Base-by-base conservation (phyloP, 2,329 filamentous ascomycete species). In the Alternaria sp. region DNA sequence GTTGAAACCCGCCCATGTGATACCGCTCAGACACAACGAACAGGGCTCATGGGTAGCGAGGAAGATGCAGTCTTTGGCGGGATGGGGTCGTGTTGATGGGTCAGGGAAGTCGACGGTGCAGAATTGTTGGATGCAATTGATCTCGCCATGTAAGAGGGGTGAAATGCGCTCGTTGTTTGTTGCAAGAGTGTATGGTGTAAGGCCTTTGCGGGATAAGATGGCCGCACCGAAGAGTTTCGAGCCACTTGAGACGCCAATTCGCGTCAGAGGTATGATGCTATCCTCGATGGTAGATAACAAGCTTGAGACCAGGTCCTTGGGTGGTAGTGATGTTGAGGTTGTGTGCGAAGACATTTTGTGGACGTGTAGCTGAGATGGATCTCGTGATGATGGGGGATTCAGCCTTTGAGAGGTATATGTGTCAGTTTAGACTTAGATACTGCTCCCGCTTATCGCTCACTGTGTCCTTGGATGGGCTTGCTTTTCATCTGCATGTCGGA, bases 91-190 rank as follows among this genome's bases (percentile, higher is more conserved):
- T 62, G 4, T 82, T 70, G 50, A 75, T 65, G 12, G 80, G 73
- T 63, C 72, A 0, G 69, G 66, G 21, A 60, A 71, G 44, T 70
- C 64, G 44, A 61, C 41, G 2, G 81, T 80, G 76, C 87, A 88
- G 79, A 88, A 88, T 30, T 83, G 77, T 69, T 87, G 86, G 75
- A 88, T 87, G 80, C 86, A 88, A 75, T 87, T 86, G 75, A 88
- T 87, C 68, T 88, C 87, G 64, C 86, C 87, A 73, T 88, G 87
- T 9, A 88, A 80, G 5, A 88, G 80, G 2, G 87, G 87, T 5
- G 86, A 88, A 1, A 73, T 74, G 11, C 81, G 81, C 73, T 88
- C 86, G 74, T 88, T 84, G 79, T 88, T 88, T 49, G 85, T 88
- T 10, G 86, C 82, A 6, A 86, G 82, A 0, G 84, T 86, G 14